Base-by-base conservation (phyloP, 1,284 basidiomycete species). In the Cryptococcus sp. region DNA sequence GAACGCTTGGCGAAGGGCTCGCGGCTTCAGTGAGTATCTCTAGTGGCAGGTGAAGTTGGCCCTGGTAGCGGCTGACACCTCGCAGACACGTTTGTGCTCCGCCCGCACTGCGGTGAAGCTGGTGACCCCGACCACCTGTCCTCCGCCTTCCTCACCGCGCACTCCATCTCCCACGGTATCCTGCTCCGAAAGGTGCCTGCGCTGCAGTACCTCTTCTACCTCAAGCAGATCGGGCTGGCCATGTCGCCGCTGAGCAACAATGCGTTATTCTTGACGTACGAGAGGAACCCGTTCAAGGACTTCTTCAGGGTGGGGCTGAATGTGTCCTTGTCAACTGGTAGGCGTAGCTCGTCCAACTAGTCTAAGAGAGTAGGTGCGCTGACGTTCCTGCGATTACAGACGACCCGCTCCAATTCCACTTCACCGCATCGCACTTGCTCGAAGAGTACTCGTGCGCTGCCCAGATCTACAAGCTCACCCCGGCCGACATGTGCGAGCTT, bases 231-330 rank as follows among this genome's bases (percentile, higher is more conserved):
- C 59, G 94, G 93, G 7, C 83, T 99, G 18, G 95, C 96, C 6
- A 99, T 98, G 96, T 94, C 90, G 69, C 96, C 96, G 0, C 79
- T 99, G 44, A 93, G 89, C 75, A 99, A 99, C 77, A 99, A 99
- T 67, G 94, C 96, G 1, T 80, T 99, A 42, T 98, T 98, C 81
- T 80, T 98, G 68, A 89, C 74, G 9, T 98, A 98, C 72, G 96
- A 99, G 77, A 82, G 96, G 49, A 98, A 99, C 71, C 96, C 96
- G 0, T 84, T 98, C 59, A 94, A 94, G 7, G 90, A 94, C 68
- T 99, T 96, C 77, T 97, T 98, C 84, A 89, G 92, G 72, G 87
- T 88, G 0, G 96, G 96, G 21, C 81, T 99, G 70, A 98, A 98
- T 71, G 93, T 99, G 56, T 94, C 91, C 70, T 80, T 99, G 74